A percentile compares a stretch with the other conserved stretches of the same genome.
These are phyloP conservation scores for Apiotrichum sp. DNA, from an alignment of 1,284 basidiomycete species.

Conservation along the genomic window DNA sequence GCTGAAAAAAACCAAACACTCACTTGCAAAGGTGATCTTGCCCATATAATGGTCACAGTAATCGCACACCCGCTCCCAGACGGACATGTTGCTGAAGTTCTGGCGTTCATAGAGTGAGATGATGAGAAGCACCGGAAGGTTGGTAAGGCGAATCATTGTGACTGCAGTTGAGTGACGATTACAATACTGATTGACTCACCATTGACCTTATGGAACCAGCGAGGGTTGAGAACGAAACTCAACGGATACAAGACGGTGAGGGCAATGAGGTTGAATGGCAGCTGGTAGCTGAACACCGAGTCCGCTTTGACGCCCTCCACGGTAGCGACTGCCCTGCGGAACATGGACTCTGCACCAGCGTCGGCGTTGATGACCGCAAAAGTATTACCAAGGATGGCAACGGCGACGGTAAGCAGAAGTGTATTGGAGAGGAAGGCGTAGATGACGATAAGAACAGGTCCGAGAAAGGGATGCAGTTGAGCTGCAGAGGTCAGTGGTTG, in stretches of 20 bases:
- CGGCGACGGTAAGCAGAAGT: slow-evolving; percentile 42
- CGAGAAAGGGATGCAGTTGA: slow-evolving; percentile 72
- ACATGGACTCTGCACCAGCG: slow-evolving; percentile 90
- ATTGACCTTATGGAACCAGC: slow-evolving; percentile 64
- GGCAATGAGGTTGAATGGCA: slow-evolving; percentile 79
- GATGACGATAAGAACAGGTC: slow-evolving; percentile 72
- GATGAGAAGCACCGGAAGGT: slow-evolving; percentile 72
- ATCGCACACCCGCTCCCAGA: slow-evolving; percentile 65
- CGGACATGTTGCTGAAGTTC: slow-evolving; percentile 55
- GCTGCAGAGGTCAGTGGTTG: slow-evolving; percentile 39
- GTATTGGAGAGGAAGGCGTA: slow-evolving; percentile 86
- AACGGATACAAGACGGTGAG: slow-evolving; percentile 74
- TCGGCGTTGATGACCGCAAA: slow-evolving; percentile 87
- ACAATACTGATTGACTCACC: slow-evolving; percentile 43
- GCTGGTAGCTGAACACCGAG: slow-evolving; percentile 85
- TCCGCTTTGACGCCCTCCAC: slow-evolving; percentile 69
- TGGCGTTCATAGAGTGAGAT: slow-evolving; percentile 82
- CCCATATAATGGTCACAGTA: slow-evolving; percentile 61
- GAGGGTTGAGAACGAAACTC: slow-evolving; percentile 60
- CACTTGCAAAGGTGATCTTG: slow-evolving; percentile 63
- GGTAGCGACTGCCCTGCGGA: slow-evolving; percentile 79
- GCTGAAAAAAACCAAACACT: slow-evolving; percentile 28
- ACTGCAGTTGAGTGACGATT: slow-evolving; percentile 21
- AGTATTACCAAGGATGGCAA: slow-evolving; percentile 83
- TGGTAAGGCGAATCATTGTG: slow-evolving; percentile 59